A percentile compares a stretch with the other conserved stretches of the same genome.
These are phyloP conservation scores for Bryum argenteum DNA, from an alignment of 225 moss, liverwort and hornwort species.

Conservation along the genomic window DNA sequence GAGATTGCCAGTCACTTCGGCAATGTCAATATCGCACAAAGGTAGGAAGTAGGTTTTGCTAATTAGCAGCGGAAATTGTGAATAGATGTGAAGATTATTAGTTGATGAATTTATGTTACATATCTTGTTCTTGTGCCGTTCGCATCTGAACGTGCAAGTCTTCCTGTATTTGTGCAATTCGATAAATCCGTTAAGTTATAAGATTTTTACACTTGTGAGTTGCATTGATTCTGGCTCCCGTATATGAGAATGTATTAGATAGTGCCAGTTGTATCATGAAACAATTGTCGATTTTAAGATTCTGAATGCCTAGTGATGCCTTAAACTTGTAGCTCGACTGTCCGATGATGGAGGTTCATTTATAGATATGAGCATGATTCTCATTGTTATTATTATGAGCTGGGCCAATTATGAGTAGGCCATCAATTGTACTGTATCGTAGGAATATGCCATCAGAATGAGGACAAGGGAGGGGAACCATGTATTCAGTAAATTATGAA, in stretches of 20 bases:
- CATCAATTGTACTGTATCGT: no score
- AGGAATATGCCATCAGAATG: no score
- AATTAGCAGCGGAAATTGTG: conserved; percentile 48
- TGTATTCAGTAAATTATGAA: no score
- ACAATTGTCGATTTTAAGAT: background rate
- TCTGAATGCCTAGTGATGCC: no score
- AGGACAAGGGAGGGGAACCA: no score
- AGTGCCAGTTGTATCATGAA: background rate
- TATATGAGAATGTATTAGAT: no score
- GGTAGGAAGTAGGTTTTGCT: conserved; percentile 30
- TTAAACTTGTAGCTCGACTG: no score
- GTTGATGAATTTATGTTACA: conserved; percentile 30
- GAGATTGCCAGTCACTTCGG: conserved; percentile 50
- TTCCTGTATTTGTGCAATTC: background rate
- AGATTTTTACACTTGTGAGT: background rate
- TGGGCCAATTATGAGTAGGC: no score
- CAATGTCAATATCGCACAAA: conserved; percentile 29
- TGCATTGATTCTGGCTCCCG: background rate
- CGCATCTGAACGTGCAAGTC: conserved; percentile 5
- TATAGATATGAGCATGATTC: no score
- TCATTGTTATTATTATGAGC: no score
- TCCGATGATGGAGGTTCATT: no score
- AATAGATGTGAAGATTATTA: conserved; percentile 60
- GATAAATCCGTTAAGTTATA: background rate
- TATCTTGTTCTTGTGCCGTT: conserved; percentile 11